A percentile compares a stretch with the other conserved stretches of the same genome.
These are phyloP conservation scores for Aspergillus niger DNA, from an alignment of 2,329 filamentous ascomycete species.

Conservation along the genomic window DNA sequence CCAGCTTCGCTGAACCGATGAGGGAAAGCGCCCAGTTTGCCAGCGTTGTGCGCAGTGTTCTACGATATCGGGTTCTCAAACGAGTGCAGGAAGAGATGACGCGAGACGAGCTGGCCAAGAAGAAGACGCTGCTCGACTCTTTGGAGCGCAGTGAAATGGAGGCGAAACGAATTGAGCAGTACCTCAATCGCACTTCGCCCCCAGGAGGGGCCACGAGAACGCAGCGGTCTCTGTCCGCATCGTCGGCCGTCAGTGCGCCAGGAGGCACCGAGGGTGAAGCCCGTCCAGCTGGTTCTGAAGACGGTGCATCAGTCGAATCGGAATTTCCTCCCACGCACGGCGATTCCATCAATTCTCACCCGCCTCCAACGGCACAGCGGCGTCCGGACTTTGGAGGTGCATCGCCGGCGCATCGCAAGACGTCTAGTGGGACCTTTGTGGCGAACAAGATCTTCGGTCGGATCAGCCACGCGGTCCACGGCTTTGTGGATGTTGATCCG, in stretches of 20 bases:
- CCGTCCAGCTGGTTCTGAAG: conserved; percentile 65
- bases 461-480: conserved; percentile 92
- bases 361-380: conserved; percentile 63
- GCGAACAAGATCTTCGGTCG: conserved; percentile 92
- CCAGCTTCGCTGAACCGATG: conserved; percentile 96
- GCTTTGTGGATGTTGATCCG: conserved; percentile 93
- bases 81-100: conserved; percentile 98
- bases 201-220: conserved; percentile 50
- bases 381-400: conserved; percentile 36
- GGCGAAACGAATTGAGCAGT: conserved; percentile 89
- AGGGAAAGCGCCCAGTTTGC: conserved; percentile 97
- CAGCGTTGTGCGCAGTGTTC: conserved; percentile 83
- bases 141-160: conserved; percentile 93
- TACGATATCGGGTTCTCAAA: conserved; percentile 89
- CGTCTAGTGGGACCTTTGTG: conserved; percentile 83
- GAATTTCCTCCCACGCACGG: conserved; percentile 91
- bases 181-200: conserved; percentile 66
- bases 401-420: conserved; percentile 70
- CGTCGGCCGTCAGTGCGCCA: conserved; percentile 48
- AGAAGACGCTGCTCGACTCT: conserved; percentile 76
- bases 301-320: conserved; percentile 89
- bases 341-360: conserved; percentile 59
- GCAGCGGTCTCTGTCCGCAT: conserved; percentile 66
- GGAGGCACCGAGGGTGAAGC: conserved; percentile 43
- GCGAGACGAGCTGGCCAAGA: conserved; percentile 86